Conservation (phyloP, 371 early-diverging fungal genomes). For the Dipsacomyces acuminosporus region DNA sequence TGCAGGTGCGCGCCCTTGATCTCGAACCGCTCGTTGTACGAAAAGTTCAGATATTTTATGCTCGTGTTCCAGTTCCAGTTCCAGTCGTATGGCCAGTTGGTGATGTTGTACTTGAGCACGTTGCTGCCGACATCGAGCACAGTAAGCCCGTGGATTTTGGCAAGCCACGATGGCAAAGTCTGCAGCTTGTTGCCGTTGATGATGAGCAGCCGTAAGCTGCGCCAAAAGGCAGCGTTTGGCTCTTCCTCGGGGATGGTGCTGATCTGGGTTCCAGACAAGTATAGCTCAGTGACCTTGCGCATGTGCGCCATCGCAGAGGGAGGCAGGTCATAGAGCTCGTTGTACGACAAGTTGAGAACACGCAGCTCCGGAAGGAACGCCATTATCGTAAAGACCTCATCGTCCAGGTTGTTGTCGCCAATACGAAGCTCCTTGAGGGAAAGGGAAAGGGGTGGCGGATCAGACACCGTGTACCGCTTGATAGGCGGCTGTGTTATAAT, state of each 20-base stretch:
- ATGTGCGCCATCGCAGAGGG: constrained; percentile 51
- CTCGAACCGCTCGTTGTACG: constrained; percentile 84
- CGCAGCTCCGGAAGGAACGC: constrained; percentile 66
- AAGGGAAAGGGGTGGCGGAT: constrained; percentile 47
- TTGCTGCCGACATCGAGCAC: constrained; percentile 87
- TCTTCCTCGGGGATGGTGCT: constrained; percentile 83
- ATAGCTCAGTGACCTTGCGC: constrained; percentile 67
- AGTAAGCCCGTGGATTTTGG: constrained; percentile 67
- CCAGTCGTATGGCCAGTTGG: constrained; percentile 96
- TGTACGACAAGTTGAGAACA: constrained; percentile 77
- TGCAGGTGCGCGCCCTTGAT: constrained; percentile 63
- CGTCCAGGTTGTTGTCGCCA: constrained; percentile 80
- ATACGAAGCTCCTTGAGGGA: constrained; percentile 59
- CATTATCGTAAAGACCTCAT: constrained; percentile 74
- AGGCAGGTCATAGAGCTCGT: constrained; percentile 70
- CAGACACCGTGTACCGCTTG: constrained; percentile 40
- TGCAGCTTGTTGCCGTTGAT: constrained; percentile 88
- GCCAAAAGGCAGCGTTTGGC: constrained; percentile 61
- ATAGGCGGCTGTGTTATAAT: constrained; percentile 16
- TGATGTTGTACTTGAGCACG: constrained; percentile 83
- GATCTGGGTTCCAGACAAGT: constrained; percentile 81
- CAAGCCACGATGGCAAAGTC: constrained; percentile 87
- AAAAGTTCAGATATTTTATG: constrained; percentile 82
- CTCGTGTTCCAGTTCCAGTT: constrained; percentile 94
- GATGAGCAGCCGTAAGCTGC: constrained; percentile 64